Percentiles rank a stretch among this genome's conserved stretches.
phyloP scores from a whole-genome alignment of 108 stramenopile genomes.

The Cyclotella distinguenda region DNA sequence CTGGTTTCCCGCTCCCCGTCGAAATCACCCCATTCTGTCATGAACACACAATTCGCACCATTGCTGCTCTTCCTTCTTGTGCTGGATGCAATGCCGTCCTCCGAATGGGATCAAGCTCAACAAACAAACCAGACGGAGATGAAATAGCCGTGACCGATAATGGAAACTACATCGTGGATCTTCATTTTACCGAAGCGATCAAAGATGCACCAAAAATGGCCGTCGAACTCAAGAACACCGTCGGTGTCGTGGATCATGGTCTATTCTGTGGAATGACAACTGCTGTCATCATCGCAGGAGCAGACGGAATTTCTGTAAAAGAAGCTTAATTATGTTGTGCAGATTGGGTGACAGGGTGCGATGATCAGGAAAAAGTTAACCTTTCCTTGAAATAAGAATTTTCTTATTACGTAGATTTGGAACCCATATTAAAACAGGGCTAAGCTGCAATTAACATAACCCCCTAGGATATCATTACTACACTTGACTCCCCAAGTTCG shows the following conservation, averaged over 20 bases:
- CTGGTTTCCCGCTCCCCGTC: constrained; percentile 92
- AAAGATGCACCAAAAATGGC: constrained; percentile 86
- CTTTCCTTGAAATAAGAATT: background rate
- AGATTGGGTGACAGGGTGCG: background rate
- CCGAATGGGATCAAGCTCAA: constrained; percentile 79
- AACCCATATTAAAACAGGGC: no score
- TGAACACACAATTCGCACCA: constrained; percentile 91
- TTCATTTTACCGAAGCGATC: constrained; percentile 93
- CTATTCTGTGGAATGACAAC: constrained; percentile 97
- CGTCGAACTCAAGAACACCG: constrained; percentile 86
- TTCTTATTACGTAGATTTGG: no score
- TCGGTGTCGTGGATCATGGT: constrained; percentile 98
- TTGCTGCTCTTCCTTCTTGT: constrained; percentile 82
- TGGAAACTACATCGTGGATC: constrained; percentile 98
- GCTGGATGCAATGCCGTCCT: constrained; percentile 90
- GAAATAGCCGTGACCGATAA: constrained; percentile 97
- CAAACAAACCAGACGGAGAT: constrained; percentile 88
- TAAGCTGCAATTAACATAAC: no score
- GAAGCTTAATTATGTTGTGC: constrained; percentile 24
- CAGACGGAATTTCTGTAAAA: constrained; percentile 93
- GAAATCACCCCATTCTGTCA: constrained; percentile 97
- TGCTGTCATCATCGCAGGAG: constrained; percentile 94
- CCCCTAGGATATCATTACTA: no score
- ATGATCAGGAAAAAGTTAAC: background rate
- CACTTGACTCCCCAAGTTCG: no score